A percentile compares a stretch with the other conserved stretches of the same genome.
Conservation (phyloP, 495 filamentous ascomycete genomes). For the Amphirosellinia nigrospora region DNA sequence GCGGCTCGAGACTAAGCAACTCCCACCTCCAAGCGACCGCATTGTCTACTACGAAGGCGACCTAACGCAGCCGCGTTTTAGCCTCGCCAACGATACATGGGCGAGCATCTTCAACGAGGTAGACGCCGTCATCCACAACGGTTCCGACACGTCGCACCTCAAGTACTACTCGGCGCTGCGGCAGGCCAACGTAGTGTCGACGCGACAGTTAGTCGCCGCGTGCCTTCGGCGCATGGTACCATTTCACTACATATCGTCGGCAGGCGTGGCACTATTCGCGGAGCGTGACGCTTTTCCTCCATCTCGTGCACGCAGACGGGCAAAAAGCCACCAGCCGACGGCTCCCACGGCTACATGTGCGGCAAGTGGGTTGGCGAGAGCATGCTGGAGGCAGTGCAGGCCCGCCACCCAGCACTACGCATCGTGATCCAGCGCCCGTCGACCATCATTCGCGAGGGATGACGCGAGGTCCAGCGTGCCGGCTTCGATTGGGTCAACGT, state of each 20-base stretch:
- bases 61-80: conserved; percentile 46
- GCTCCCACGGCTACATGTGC: background rate
- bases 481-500: background rate
- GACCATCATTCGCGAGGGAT: background rate
- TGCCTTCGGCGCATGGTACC: conserved; percentile 44
- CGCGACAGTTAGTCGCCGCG: conserved; percentile 48
- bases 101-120: conserved; percentile 35
- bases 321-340: too few relatives aligned
- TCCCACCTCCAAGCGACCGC: background rate
- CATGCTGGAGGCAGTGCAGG: background rate
- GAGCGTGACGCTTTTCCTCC: background rate
- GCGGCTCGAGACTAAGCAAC: background rate
- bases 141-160: conserved; percentile 56
- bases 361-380: background rate
- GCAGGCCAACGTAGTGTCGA: conserved; percentile 51
- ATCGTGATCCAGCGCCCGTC: conserved; percentile 44
- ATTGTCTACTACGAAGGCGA: conserved; percentile 45
- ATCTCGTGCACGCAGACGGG: too few relatives aligned
- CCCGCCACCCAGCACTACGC: background rate
- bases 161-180: conserved; percentile 54
- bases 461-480: background rate
- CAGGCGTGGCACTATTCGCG: background rate
- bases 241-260: conserved; percentile 59
- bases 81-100: conserved; percentile 39
- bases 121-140: conserved; percentile 58